Evolutionary conservation across 2,329 filamentous ascomycete species (phyloP).

Genomic region (Nigrograna mackinnonii): DNA sequence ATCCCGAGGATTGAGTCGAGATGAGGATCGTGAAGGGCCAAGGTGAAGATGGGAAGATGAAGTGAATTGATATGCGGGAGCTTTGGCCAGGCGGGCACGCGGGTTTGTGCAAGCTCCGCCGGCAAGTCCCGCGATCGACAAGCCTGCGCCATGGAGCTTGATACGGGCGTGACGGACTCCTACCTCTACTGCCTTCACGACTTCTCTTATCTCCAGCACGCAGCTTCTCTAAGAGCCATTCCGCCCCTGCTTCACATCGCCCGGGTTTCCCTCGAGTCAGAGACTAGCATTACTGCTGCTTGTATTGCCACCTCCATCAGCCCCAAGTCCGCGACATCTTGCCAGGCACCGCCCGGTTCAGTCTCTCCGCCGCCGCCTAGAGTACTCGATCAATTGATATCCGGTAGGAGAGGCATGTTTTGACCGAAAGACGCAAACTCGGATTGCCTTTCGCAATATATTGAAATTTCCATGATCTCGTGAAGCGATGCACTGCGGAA

Average conservation of each 20-base stretch:
- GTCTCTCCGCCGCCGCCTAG: no score
- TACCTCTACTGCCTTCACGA: background rate
- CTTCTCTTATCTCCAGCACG: no score
- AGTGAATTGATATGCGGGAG: slow-evolving; percentile 15
- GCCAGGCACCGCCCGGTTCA: slow-evolving; percentile 1
- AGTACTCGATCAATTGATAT: slow-evolving; percentile 8
- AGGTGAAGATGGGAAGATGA: slow-evolving; percentile 19
- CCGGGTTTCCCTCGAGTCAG: no score
- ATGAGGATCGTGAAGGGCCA: slow-evolving; percentile 1
- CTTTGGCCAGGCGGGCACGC: slow-evolving; percentile 16
- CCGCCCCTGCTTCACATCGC: no score
- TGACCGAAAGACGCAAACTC: slow-evolving; percentile 1
- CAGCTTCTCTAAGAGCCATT: no score
- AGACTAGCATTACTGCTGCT: no score
- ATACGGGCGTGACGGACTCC: slow-evolving; percentile 3
- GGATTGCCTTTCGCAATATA: background rate
- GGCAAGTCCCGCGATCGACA: background rate
- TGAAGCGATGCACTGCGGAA: slow-evolving; percentile 57
- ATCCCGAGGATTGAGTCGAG: slow-evolving; percentile 22
- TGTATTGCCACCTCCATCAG: no score
- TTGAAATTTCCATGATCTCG: slow-evolving; percentile 18
- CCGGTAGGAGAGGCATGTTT: slow-evolving; percentile 7
- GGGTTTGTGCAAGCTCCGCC: no score
- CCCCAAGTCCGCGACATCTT: no score
- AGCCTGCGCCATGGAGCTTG: slow-evolving; percentile 19